A percentile compares a stretch with the other conserved stretches of the same genome.
Evolutionary conservation across 179 eudicot genomes (phyloP).

Genomic region (Heliamphora pulchella): DNA sequence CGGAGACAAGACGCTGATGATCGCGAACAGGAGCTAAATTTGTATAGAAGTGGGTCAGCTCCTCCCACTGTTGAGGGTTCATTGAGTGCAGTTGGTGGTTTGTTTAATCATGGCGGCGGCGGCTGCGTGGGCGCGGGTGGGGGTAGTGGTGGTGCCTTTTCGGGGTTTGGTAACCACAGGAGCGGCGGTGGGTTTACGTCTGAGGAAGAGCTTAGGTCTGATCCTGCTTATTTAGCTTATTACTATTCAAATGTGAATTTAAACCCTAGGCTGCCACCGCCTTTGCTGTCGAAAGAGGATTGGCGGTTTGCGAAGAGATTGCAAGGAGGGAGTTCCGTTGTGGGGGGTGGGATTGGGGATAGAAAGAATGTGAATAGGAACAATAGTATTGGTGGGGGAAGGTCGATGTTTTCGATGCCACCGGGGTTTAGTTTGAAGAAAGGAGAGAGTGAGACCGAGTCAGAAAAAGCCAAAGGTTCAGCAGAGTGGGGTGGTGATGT

Average conservation of each 20-base stretch:
- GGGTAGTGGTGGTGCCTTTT: conserved; percentile 31
- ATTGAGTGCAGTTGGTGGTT: conserved; percentile 66
- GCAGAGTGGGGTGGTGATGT: conserved; percentile 97
- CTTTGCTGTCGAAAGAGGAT: conserved; percentile 87
- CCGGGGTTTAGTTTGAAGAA: conserved; percentile 84
- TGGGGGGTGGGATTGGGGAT: conserved; percentile 77
- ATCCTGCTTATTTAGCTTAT: conserved; percentile 75
- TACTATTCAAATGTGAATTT: conserved; percentile 85
- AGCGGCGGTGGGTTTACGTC: conserved; percentile 52
- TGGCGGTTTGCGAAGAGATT: conserved; percentile 85
- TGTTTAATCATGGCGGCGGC: conserved; percentile 29
- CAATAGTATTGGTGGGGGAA: conserved; percentile 50
- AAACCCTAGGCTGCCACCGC: conserved; percentile 96
- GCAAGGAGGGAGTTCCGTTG: conserved; percentile 72
- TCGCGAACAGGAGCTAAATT: conserved; percentile 55
- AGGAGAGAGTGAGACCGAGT: conserved; percentile 60
- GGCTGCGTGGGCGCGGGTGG: conserved; percentile 13
- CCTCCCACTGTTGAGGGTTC: conserved; percentile 98
- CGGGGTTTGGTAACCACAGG: conserved; percentile 47
- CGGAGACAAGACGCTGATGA: conserved; percentile 45
- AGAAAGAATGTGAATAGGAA: conserved; percentile 58
- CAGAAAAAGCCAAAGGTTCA: conserved; percentile 38
- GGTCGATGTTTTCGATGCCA: conserved; percentile 64
- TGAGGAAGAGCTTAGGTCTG: conserved; percentile 93
- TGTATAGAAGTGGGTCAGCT: conserved; percentile 88